Evolutionary conservation across 495 filamentous ascomycete genomes (phyloP), one percentile per base, ranked within the genome.

Genomic region (Hyaloscypha finlandica): DNA sequence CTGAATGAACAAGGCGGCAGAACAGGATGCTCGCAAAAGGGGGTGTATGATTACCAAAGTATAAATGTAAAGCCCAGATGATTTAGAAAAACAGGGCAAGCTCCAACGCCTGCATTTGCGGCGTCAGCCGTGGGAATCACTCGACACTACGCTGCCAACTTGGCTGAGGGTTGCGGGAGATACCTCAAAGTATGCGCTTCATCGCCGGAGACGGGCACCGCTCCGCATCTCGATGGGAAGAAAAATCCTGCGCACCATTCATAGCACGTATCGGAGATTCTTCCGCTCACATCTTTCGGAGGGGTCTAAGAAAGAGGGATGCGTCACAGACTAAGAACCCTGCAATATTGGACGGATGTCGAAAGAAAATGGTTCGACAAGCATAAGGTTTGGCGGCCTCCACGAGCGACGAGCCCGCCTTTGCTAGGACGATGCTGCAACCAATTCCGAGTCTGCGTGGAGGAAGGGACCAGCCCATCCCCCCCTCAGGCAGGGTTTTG

Each of bases 141-240:
- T 48, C 42, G 42, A 48, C 16, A 48, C 42, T 16, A 4, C 1
- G 4, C 42, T 48, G 42, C 9, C 16, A 48, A 48, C 42, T 48
- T 48, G 9, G 42, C 42, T 37, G 42, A 19, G 42, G 16, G 8
- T 48, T 14, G 42, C 42, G 42, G 16, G 9, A 19, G 9, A 48
- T 19, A 16, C 16, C 16, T 1, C 9, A 4, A 16, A 48, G 42
- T 14, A 48, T 48, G 42, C 42, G 42, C 9, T 48, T 14, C 59
- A 48, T 58, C 42, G 52, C 48, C 66, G 66, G 66, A 68, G 66
- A 5, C 66, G 66, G 66, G 11, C 16, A 51, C 6, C 22, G 2
- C 53, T 64, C 66, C 66, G 66, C 51, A 68, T 68, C 66, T 68
- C 66, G 66, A 68, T 68, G 53, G 3, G 14, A 35, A 45, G 19